A percentile compares a stretch with the other conserved stretches of the same genome.
phyloP scores from a whole-genome alignment of 495 filamentous ascomycete genomes.

The Halenospora varia region DNA sequence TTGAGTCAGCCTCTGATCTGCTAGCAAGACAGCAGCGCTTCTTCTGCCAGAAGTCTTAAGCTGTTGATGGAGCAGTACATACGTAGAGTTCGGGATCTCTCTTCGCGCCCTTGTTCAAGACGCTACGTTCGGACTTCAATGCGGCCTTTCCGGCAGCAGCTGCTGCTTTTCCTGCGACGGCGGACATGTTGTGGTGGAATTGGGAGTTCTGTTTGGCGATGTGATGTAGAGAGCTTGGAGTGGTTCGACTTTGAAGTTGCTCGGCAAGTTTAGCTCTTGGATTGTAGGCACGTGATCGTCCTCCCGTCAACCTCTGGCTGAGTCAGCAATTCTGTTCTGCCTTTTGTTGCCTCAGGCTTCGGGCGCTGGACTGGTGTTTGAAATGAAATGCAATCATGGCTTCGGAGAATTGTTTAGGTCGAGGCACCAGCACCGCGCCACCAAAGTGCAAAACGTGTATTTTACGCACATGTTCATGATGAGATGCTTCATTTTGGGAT shows the following conservation, averaged over 20 bases:
- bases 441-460: not conserved
- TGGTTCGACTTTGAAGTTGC: conserved; percentile 28
- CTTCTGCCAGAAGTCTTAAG: not conserved
- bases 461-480: not conserved
- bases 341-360: not conserved
- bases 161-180: conserved; percentile 48
- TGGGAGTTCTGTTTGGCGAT: conserved; percentile 24
- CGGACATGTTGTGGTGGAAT: conserved; percentile 40
- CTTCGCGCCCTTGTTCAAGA: conserved; percentile 63
- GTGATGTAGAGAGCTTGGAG: conserved; percentile 29
- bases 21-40: not conserved
- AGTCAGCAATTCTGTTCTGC: not conserved
- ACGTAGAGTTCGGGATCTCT: conserved; percentile 81
- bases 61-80: conserved; percentile 26
- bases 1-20: not conserved
- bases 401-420: not conserved
- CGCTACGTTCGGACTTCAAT: conserved; percentile 13
- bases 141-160: conserved; percentile 32
- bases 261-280: not conserved
- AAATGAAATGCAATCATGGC: not conserved
- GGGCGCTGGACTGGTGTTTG: too few species aligned
- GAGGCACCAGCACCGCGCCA: not conserved
- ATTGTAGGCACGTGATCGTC: too few species aligned
- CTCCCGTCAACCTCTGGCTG: not conserved
- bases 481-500: too few species aligned